phyloP scores from a whole-genome alignment of 371 early-diverging fungal genomes.

The Encephalitozoon romaleae region DNA sequence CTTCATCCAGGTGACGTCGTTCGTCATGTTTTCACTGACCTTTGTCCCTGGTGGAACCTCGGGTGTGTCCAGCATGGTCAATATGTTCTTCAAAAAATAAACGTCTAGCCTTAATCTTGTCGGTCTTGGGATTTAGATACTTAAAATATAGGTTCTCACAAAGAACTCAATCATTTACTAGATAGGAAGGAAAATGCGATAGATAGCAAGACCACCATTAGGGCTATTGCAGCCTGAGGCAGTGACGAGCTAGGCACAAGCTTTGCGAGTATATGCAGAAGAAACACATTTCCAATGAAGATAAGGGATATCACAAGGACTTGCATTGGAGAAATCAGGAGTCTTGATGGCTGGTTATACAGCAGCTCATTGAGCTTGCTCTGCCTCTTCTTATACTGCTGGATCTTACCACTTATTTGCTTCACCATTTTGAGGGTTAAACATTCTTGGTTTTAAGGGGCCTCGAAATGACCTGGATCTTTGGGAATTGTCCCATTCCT shows the following conservation, averaged over 20 bases:
- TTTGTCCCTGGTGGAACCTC: slow-evolving; percentile 54
- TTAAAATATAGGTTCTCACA: neutral
- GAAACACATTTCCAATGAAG: slow-evolving; percentile 57
- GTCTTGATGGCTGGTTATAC: slow-evolving; percentile 19
- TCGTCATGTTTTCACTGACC: slow-evolving; percentile 46
- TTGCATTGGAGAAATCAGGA: slow-evolving; percentile 48
- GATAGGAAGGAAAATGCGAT: slow-evolving; percentile 9
- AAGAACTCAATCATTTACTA: slow-evolving; percentile 22
- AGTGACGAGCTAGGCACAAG: slow-evolving; percentile 48
- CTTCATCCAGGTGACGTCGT: slow-evolving; percentile 46
- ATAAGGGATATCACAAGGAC: slow-evolving; percentile 55
- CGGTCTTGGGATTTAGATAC: neutral
- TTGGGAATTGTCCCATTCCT: neutral
- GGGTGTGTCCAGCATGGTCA: slow-evolving; percentile 44
- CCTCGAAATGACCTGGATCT: neutral
- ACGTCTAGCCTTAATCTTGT: neutral
- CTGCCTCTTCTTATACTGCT: slow-evolving; percentile 27
- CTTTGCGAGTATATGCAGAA: slow-evolving; percentile 55
- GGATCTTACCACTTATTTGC: neutral
- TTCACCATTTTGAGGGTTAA: slow-evolving; percentile 8
- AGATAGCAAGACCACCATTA: slow-evolving; percentile 34
- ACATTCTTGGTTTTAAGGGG: neutral
- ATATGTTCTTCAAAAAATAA: slow-evolving; percentile 39
- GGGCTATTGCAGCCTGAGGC: slow-evolving; percentile 40
- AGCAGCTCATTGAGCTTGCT: slow-evolving; percentile 33